These are phyloP conservation scores for Mucor lusitanicus DNA, from an alignment of 371 early-diverging fungal genomes.

Conservation along the genomic window DNA sequence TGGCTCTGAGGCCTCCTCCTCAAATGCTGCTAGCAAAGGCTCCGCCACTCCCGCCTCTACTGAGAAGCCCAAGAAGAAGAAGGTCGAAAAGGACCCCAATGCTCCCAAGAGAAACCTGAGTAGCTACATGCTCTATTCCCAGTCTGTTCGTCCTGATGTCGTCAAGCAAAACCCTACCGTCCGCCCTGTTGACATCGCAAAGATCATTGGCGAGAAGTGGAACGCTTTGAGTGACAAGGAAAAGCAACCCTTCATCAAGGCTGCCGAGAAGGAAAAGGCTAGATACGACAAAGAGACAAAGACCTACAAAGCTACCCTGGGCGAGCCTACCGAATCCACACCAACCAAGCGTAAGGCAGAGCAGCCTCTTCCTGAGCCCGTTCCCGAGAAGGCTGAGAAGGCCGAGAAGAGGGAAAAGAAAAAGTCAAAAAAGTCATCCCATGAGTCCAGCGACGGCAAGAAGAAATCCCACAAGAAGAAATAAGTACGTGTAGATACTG, in stretches of 20 bases:
- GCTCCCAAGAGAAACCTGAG: constrained; percentile 83
- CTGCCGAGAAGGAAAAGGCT: constrained; percentile 21
- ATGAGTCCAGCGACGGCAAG: not conserved
- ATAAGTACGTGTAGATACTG: not conserved
- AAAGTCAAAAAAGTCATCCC: not conserved
- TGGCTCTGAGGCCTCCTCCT: not conserved
- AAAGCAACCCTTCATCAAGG: constrained; percentile 37
- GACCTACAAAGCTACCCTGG: constrained; percentile 9
- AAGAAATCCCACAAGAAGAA: constrained; percentile 19
- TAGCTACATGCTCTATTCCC: constrained; percentile 80
- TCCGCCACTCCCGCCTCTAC: not conserved
- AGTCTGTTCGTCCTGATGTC: constrained; percentile 67
- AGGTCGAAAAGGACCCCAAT: constrained; percentile 61
- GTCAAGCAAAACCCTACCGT: constrained; percentile 68
- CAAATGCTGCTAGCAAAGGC: not conserved
- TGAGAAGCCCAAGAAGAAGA: constrained; percentile 17
- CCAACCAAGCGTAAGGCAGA: constrained; percentile 10
- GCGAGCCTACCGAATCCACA: not conserved
- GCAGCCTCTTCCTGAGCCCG: not conserved
- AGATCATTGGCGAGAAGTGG: constrained; percentile 81
- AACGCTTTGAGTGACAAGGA: constrained; percentile 62
- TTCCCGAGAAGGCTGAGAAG: too few relatives aligned
- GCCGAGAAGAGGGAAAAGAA: not conserved
- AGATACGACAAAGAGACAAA: constrained; percentile 18
- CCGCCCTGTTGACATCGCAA: constrained; percentile 57